Percentiles rank a stretch among this genome's conserved stretches.
These are phyloP conservation scores for Aaosphaeria pasadenensis DNA, from an alignment of 2,329 filamentous ascomycete species.

Conservation along the genomic window DNA sequence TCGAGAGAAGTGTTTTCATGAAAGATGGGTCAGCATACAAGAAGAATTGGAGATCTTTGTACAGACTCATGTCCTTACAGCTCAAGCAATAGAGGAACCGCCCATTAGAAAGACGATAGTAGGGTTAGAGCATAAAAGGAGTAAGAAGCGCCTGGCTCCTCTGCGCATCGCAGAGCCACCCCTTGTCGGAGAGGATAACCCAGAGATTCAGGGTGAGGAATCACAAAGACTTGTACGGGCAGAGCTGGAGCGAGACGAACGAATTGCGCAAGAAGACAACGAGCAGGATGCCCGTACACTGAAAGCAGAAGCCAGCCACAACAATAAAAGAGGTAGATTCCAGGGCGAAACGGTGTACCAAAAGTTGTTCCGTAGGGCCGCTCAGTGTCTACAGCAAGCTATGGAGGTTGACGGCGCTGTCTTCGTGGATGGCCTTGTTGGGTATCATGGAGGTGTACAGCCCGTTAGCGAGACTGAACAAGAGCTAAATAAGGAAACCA, in stretches of 20 bases:
- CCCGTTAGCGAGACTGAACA: conserved; percentile 9
- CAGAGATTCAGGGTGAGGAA: background rate
- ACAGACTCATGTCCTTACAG: background rate
- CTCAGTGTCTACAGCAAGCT: background rate
- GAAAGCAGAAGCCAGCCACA: background rate
- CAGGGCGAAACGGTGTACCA: background rate
- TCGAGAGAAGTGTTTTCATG: background rate
- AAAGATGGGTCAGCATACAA: background rate
- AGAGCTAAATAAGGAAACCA: conserved; percentile 8
- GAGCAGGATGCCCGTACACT: background rate
- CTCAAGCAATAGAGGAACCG: background rate
- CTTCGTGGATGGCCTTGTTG: conserved; percentile 14
- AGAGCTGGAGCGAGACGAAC: background rate
- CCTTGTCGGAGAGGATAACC: background rate
- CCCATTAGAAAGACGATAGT: background rate
- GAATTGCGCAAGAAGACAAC: background rate
- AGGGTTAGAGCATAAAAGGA: background rate
- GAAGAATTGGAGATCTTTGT: background rate
- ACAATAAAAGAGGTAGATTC: background rate
- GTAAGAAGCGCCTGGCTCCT: background rate
- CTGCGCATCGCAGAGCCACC: background rate
- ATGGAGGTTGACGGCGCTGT: conserved; percentile 9
- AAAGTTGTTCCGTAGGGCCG: background rate
- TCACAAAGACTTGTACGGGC: background rate
- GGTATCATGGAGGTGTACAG: conserved; percentile 9